These are phyloP conservation scores for Saksenaea vasiformis DNA, from an alignment of 371 early-diverging fungal genomes.

Conservation along the genomic window DNA sequence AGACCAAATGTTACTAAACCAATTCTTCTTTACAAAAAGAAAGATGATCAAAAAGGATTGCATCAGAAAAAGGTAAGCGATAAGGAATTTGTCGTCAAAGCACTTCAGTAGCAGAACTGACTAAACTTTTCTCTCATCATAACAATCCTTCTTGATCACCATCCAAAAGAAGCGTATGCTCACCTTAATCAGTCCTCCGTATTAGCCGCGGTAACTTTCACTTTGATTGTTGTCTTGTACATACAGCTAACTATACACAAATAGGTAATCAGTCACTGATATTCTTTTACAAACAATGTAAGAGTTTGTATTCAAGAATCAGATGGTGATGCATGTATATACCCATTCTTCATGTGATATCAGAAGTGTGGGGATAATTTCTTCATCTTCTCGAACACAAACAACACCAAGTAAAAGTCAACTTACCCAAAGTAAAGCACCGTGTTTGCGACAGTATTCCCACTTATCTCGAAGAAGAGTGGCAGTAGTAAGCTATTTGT, in stretches of 20 bases:
- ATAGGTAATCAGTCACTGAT: neutral
- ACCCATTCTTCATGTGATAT: neutral
- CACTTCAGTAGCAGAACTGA: constrained; percentile 5
- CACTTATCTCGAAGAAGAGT: neutral
- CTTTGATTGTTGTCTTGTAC: neutral
- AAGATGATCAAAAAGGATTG: neutral
- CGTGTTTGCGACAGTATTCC: neutral
- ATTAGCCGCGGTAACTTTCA: neutral
- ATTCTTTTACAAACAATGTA: neutral
- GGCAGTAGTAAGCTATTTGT: neutral
- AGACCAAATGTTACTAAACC: neutral
- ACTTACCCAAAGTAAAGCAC: neutral
- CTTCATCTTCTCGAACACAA: constrained; percentile 1
- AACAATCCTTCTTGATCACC: neutral
- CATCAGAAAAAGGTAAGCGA: constrained; percentile 4
- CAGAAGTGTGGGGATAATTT: constrained; percentile 1
- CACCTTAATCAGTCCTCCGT: neutral
- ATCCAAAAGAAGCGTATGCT: neutral
- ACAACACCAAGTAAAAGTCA: neutral
- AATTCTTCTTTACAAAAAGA: neutral
- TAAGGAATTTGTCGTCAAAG: neutral
- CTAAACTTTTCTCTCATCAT: neutral
- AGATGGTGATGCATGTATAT: constrained; percentile 4
- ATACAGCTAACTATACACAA: neutral
- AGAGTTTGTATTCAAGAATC: neutral